phyloP scores from a whole-genome alignment of 345 rosid species.

The Gossypium thurberi region DNA sequence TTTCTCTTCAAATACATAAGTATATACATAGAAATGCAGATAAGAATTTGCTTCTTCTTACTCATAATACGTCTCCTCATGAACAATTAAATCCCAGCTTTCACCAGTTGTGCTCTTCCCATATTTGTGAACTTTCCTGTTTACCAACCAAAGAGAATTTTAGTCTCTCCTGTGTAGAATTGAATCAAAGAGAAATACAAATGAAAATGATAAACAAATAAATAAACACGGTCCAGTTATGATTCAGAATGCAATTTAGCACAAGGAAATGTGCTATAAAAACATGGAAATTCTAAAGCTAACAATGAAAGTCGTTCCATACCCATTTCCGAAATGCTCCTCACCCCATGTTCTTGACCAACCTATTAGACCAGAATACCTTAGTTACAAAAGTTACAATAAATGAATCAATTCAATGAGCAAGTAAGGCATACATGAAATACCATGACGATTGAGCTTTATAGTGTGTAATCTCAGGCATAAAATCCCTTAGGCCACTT shows the following conservation, averaged over 20 bases:
- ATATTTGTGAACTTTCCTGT: slow-evolving; percentile 95
- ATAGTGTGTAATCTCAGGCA: background rate
- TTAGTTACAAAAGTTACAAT: background rate
- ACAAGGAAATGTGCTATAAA: background rate
- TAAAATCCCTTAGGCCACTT: background rate
- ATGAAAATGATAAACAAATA: background rate
- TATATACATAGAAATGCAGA: too few species aligned
- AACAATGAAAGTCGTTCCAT: slow-evolving; percentile 18
- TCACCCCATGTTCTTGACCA: slow-evolving; percentile 99
- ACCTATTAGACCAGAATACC: slow-evolving; percentile 33
- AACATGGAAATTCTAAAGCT: background rate
- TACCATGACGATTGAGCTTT: background rate
- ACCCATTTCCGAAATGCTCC: slow-evolving; percentile 98
- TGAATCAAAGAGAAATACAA: background rate
- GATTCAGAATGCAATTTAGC: background rate
- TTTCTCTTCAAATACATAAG: background rate
- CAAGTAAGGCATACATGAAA: background rate
- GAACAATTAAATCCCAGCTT: slow-evolving; percentile 96
- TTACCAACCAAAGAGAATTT: slow-evolving; percentile 1
- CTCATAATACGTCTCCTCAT: slow-evolving; percentile 90
- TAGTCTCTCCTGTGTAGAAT: slow-evolving; percentile 2
- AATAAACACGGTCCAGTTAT: background rate
- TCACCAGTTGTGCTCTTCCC: slow-evolving; percentile 95
- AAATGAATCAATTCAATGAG: background rate
- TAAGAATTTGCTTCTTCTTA: slow-evolving; percentile 27